Evolutionary conservation across 1,139 yeast species (phyloP).

Genomic region (Candida sojae): DNA sequence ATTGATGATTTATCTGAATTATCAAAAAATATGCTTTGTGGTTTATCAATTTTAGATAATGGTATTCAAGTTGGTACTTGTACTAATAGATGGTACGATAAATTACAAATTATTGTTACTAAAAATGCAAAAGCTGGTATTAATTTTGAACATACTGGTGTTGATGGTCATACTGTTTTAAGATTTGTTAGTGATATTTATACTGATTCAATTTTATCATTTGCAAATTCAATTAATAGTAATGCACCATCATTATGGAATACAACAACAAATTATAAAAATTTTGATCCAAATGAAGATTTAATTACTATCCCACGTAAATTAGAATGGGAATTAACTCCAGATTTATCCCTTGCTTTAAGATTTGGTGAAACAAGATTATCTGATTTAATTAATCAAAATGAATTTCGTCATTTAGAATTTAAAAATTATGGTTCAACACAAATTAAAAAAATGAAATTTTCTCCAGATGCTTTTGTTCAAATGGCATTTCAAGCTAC

Average conservation of each 20-base stretch:
- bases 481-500: constrained; percentile 96
- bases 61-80: constrained; percentile 94
- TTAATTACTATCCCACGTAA: constrained; percentile 76
- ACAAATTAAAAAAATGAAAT: constrained; percentile 79
- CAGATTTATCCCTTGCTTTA: constrained; percentile 73
- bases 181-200: constrained; percentile 87
- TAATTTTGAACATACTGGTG: constrained; percentile 94
- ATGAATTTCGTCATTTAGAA: constrained; percentile 82
- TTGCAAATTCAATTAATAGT: constrained; percentile 80
- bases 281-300: constrained; percentile 20
- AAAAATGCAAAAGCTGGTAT: constrained; percentile 91
- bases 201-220: constrained; percentile 84
- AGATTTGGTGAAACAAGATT: constrained; percentile 91
- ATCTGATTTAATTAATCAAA: constrained; percentile 84
- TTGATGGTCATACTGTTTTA: constrained; percentile 91
- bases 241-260: constrained; percentile 80
- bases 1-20: constrained; percentile 67
- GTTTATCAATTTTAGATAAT: constrained; percentile 72
- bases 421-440: constrained; percentile 76
- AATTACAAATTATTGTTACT: constrained; percentile 85
- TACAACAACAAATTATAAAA: constrained; percentile 10
- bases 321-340: constrained; percentile 83
- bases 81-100: constrained; percentile 94
- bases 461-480: constrained; percentile 91
- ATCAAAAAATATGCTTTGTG: constrained; percentile 84